Evolutionary conservation across 768 basidiomycete genomes (phyloP).

Genomic region (Leccinum uliginosum): DNA sequence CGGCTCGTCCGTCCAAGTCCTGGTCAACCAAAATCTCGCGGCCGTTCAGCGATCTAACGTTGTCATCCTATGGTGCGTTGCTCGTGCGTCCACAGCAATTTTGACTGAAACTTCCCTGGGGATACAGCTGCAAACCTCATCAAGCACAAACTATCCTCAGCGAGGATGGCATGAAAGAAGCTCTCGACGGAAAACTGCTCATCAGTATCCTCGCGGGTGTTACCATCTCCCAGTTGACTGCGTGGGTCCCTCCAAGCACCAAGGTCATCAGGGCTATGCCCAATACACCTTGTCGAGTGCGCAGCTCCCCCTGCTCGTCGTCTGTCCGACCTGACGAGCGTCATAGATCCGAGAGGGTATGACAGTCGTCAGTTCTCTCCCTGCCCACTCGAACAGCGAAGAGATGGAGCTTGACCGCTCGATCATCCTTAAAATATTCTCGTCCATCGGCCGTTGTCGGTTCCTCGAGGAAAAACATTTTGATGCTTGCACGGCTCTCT

Average conservation of each 20-base stretch:
- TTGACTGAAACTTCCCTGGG: neutral
- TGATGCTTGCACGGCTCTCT: slow-evolving; percentile 95
- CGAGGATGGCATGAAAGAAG: slow-evolving; percentile 74
- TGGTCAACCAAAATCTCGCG: slow-evolving; percentile 63
- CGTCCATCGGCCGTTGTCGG: slow-evolving; percentile 91
- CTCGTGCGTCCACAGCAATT: neutral
- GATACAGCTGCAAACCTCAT: slow-evolving; percentile 87
- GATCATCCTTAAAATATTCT: slow-evolving; percentile 91
- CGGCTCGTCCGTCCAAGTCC: slow-evolving; percentile 66
- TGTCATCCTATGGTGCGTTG: slow-evolving; percentile 76
- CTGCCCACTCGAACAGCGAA: slow-evolving; percentile 36
- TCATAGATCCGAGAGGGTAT: slow-evolving; percentile 95
- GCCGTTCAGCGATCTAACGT: slow-evolving; percentile 78
- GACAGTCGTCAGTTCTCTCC: slow-evolving; percentile 85
- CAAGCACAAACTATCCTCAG: slow-evolving; percentile 70
- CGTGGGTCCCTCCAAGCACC: slow-evolving; percentile 72
- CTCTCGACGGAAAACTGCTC: slow-evolving; percentile 83
- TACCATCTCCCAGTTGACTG: slow-evolving; percentile 74
- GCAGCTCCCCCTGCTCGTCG: slow-evolving; percentile 11
- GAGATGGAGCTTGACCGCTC: slow-evolving; percentile 55
- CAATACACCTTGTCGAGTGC: slow-evolving; percentile 92
- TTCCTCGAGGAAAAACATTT: slow-evolving; percentile 99
- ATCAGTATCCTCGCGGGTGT: slow-evolving; percentile 99
- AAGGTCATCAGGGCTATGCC: slow-evolving; percentile 96
- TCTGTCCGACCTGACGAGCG: neutral